These are phyloP conservation scores for Chrysoporthe deuterocubensis DNA, from an alignment of 2,329 filamentous ascomycete genomes.

Conservation along the genomic window DNA sequence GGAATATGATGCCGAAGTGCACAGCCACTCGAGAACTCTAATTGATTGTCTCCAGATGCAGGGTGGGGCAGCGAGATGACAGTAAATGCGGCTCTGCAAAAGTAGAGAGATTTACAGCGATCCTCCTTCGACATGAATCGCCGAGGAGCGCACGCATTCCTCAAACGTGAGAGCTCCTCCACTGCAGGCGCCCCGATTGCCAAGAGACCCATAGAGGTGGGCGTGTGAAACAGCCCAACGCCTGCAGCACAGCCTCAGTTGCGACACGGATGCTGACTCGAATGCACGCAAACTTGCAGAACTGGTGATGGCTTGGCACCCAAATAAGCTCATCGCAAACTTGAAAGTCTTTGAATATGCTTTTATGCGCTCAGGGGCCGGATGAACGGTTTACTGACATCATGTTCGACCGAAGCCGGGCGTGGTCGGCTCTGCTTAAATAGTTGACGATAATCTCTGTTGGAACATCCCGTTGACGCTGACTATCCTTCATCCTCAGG, in stretches of 20 bases:
- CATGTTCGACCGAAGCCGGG: neutral
- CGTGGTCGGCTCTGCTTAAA: neutral
- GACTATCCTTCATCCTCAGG: neutral
- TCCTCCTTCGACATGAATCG: conserved; percentile 1
- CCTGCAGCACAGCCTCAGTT: conserved; percentile 9
- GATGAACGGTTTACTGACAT: neutral
- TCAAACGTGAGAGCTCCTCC: neutral
- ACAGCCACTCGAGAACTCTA: neutral
- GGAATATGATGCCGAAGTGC: neutral
- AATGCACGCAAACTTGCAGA: neutral
- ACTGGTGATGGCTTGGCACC: neutral
- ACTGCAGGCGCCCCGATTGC: neutral
- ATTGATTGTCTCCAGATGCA: neutral
- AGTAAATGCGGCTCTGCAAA: conserved; percentile 1
- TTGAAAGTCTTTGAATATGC: neutral
- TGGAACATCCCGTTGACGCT: neutral
- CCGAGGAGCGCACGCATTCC: neutral
- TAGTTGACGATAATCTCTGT: neutral
- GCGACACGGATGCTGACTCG: conserved; percentile 7
- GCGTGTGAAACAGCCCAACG: conserved; percentile 7
- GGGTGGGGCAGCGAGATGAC: conserved; percentile 1
- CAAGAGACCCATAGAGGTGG: neutral
- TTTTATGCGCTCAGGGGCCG: neutral
- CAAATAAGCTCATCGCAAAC: neutral
- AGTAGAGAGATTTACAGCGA: neutral